phyloP scores from a whole-genome alignment of 2,329 filamentous ascomycete genomes.

The Aspergillus oerlinghausenensis region DNA sequence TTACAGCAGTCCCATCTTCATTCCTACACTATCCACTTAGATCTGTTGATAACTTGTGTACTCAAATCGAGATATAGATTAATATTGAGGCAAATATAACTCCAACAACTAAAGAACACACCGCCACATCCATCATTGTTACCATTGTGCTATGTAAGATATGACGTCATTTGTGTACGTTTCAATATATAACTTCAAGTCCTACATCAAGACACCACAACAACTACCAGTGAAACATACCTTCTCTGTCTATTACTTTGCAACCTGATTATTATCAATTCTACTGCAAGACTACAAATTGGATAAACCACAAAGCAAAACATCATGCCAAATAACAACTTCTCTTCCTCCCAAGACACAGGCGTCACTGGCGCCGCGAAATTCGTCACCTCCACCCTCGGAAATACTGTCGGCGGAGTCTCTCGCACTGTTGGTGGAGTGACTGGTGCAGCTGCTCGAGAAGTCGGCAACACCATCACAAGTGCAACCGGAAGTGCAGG shows the following conservation, averaged over 20 bases:
- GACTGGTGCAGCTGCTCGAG: constrained; percentile 54
- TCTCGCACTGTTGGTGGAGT: constrained; percentile 51
- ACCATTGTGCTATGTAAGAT: background rate
- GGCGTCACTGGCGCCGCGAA: constrained; percentile 51
- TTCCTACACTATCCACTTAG: too few species aligned
- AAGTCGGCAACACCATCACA: constrained; percentile 54
- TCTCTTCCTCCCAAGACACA: constrained; percentile 35
- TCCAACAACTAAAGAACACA: background rate
- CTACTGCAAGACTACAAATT: background rate
- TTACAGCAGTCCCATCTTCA: too few species aligned
- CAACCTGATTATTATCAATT: background rate
- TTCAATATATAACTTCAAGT: background rate
- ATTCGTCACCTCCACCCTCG: constrained; percentile 52
- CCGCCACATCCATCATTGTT: background rate
- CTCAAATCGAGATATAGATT: too few species aligned
- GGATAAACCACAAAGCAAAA: background rate
- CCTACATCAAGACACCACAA: background rate
- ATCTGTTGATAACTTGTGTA: too few species aligned
- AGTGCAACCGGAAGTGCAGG: constrained; percentile 52
- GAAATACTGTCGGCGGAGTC: constrained; percentile 53
- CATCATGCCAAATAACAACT: background rate
- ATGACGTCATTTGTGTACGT: background rate
- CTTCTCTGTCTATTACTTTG: background rate
- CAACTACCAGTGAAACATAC: background rate
- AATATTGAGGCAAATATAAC: too few species aligned